Conservation (phyloP, 2,329 filamentous ascomycete genomes). For the Amauroascus niger region DNA sequence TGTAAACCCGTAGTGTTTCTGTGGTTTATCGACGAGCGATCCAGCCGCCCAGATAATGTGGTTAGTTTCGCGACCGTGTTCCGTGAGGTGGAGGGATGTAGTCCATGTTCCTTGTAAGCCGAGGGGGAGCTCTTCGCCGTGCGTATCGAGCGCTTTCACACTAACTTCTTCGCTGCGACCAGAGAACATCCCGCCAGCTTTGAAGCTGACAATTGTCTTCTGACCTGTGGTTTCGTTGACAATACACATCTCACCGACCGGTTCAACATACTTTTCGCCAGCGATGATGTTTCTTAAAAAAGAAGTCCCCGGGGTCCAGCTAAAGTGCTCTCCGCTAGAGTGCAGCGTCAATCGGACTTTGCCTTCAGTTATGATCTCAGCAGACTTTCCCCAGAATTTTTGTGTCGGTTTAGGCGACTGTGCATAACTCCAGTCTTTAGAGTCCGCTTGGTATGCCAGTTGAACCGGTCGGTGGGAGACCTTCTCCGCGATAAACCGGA, state of each 20-base stretch:
- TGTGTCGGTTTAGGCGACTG: constrained; percentile 83
- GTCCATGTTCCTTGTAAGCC: constrained; percentile 82
- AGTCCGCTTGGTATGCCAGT: constrained; percentile 87
- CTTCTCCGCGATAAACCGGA: constrained; percentile 90
- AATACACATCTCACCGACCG: constrained; percentile 80
- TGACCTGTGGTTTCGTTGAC: constrained; percentile 73
- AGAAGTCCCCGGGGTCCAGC: constrained; percentile 77
- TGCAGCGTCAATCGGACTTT: constrained; percentile 70
- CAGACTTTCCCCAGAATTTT: constrained; percentile 98
- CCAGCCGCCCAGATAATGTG: constrained; percentile 71
- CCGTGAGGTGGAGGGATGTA: constrained; percentile 54
- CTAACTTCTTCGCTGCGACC: constrained; percentile 83
- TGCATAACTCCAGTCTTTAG: constrained; percentile 71
- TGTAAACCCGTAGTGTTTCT: constrained; percentile 79
- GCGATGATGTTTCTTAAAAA: constrained; percentile 95
- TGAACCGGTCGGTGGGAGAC: constrained; percentile 86
- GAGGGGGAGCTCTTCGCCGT: constrained; percentile 56
- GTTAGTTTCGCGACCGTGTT: constrained; percentile 52
- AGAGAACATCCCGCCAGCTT: constrained; percentile 92
- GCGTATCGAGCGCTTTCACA: constrained; percentile 59
- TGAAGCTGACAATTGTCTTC: constrained; percentile 82
- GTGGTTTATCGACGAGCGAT: constrained; percentile 64
- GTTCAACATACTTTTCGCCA: constrained; percentile 96
- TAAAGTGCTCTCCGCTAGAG: constrained; percentile 68
- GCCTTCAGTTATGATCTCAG: constrained; percentile 87